Conservation (phyloP, 2,329 filamentous ascomycete species). For the Zymoseptoria tritici region DNA sequence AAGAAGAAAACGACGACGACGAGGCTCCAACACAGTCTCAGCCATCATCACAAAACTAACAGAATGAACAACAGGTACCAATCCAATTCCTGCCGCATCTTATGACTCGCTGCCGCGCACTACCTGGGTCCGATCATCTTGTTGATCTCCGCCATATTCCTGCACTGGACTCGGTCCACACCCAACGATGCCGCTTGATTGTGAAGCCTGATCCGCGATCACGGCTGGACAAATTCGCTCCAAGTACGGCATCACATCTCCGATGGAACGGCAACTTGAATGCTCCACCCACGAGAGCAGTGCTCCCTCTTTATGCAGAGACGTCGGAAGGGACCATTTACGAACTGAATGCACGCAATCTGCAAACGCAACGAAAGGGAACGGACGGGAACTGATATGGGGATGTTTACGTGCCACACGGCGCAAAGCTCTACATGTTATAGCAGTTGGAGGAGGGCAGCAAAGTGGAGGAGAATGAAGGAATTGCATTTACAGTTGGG, state of each 20-base stretch:
- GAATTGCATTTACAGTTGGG: neutral
- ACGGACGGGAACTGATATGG: neutral
- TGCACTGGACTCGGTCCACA: slow-evolving; percentile 16
- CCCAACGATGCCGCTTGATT: neutral
- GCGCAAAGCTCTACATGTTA: neutral
- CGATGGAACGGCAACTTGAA: neutral
- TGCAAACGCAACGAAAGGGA: neutral
- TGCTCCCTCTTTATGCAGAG: no score
- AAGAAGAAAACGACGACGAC: neutral
- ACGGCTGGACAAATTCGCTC: neutral
- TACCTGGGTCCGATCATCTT: slow-evolving; percentile 24
- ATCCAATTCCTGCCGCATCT: slow-evolving; percentile 34
- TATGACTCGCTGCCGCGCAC: slow-evolving; percentile 32
- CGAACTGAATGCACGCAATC: neutral
- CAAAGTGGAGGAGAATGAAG: neutral
- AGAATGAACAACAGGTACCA: slow-evolving; percentile 28
- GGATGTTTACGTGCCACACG: neutral
- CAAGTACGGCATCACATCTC: neutral
- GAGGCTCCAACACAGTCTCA: neutral
- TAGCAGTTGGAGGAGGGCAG: neutral
- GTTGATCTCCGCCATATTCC: slow-evolving; percentile 22
- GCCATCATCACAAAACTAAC: neutral
- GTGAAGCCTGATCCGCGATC: neutral
- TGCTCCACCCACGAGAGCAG: neutral
- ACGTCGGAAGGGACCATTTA: neutral